These are phyloP conservation scores for Linderniella brevidens DNA, from an alignment of 257 asterid genomes.

Conservation along the genomic window DNA sequence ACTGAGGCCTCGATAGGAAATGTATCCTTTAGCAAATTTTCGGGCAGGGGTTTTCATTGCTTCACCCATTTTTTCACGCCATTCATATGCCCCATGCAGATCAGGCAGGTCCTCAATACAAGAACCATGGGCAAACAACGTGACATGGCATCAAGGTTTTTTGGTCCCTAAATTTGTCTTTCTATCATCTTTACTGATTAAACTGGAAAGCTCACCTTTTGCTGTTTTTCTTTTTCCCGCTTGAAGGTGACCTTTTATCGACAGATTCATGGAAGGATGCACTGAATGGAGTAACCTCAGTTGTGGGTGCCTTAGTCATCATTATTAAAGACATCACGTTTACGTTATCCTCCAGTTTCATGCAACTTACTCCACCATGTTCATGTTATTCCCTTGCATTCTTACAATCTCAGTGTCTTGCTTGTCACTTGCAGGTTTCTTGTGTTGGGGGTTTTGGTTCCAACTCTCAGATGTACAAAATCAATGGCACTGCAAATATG, in stretches of 20 bases:
- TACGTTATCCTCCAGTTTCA: no score
- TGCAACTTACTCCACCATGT: no score
- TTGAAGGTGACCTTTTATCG: slow-evolving; percentile 67
- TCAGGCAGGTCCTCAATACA: slow-evolving; percentile 61
- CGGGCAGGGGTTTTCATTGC: background rate
- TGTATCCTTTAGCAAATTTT: no score
- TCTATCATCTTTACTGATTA: background rate
- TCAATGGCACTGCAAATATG: slow-evolving; percentile 94
- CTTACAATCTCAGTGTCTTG: background rate
- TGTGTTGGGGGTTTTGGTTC: slow-evolving; percentile 99
- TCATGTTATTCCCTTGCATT: no score
- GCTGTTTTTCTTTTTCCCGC: slow-evolving; percentile 14
- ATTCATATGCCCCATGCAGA: slow-evolving; percentile 29
- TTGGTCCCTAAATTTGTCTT: slow-evolving; percentile 11
- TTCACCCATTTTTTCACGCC: slow-evolving; percentile 10
- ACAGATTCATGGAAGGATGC: slow-evolving; percentile 81
- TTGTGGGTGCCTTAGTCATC: slow-evolving; percentile 43
- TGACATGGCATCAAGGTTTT: slow-evolving; percentile 85
- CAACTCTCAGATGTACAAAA: slow-evolving; percentile 76
- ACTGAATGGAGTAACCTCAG: slow-evolving; percentile 80
- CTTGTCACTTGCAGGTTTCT: slow-evolving; percentile 43
- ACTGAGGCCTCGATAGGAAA: no score
- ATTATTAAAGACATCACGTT: no score
- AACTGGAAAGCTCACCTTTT: slow-evolving; percentile 3
- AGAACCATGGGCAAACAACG: slow-evolving; percentile 71